Evolutionary conservation across 2,329 filamentous ascomycete genomes (phyloP).

Genomic region (Moelleriella libera): DNA sequence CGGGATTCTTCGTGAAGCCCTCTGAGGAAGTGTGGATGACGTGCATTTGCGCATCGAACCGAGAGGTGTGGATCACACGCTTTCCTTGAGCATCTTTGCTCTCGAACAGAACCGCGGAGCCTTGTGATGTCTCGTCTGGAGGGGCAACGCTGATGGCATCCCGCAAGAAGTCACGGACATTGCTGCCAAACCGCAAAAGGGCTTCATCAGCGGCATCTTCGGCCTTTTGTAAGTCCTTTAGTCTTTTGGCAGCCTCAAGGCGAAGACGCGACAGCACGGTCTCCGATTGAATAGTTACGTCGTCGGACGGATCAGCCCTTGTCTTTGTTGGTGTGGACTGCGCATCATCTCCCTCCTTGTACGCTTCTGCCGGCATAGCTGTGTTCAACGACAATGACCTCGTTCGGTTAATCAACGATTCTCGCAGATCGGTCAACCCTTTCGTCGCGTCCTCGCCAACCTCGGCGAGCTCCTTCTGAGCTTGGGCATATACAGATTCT

Average conservation of each 20-base stretch:
- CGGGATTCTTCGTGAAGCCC: conserved; percentile 71
- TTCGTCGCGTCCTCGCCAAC: conserved; percentile 72
- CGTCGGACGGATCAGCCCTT: conserved; percentile 24
- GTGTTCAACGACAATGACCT: conserved; percentile 55
- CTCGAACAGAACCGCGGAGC: conserved; percentile 70
- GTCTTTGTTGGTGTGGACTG: conserved; percentile 32
- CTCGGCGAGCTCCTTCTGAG: conserved; percentile 67
- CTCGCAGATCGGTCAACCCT: conserved; percentile 57
- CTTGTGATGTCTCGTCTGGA: conserved; percentile 40
- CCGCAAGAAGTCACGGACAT: conserved; percentile 75
- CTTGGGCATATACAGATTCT: conserved; percentile 71
- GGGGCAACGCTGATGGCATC: conserved; percentile 84
- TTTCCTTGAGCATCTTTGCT: conserved; percentile 84
- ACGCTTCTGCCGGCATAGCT: conserved; percentile 14
- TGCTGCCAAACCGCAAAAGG: conserved; percentile 78
- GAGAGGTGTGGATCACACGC: conserved; percentile 84
- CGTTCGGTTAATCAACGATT: conserved; percentile 57
- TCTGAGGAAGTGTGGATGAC: conserved; percentile 80
- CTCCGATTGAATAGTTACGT: conserved; percentile 32
- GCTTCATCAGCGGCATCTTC: conserved; percentile 96
- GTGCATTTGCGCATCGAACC: conserved; percentile 91
- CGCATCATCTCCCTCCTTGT: conserved; percentile 18
- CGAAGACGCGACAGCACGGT: conserved; percentile 65
- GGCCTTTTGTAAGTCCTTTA: conserved; percentile 80
- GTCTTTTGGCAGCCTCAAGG: conserved; percentile 62